Conservation (phyloP, 139 green algal genomes). For the Edaphochlamys debaryana region DNA sequence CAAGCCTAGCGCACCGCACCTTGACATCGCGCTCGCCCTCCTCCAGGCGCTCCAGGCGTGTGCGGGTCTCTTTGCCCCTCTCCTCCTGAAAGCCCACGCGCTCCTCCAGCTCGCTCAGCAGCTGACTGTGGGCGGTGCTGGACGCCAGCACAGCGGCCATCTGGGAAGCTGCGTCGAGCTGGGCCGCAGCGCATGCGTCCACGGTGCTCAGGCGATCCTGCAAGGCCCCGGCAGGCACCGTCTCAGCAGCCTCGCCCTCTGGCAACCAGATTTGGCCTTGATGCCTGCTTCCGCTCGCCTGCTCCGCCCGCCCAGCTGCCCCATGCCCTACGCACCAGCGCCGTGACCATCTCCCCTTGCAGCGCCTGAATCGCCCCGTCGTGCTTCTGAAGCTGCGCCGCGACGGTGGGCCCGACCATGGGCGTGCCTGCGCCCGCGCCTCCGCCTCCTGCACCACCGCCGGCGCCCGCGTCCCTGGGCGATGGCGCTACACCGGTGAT, state of each 20-base stretch:
- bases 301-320: neutral
- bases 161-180: neutral
- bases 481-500: too few relatives aligned
- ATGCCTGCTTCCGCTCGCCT: too few relatives aligned
- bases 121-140: neutral
- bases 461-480: too few relatives aligned
- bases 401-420: neutral
- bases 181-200: neutral
- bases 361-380: slow-evolving; percentile 13
- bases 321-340: slow-evolving; percentile 6
- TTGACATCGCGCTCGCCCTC: slow-evolving; percentile 27
- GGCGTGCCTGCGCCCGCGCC: neutral
- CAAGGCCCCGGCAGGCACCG: too few relatives aligned
- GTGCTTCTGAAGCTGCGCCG: slow-evolving; percentile 11
- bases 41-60: slow-evolving; percentile 29
- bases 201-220: slow-evolving; percentile 14
- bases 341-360: neutral
- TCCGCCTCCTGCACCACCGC: neutral
- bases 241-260: too few relatives aligned
- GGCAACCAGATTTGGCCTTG: too few relatives aligned
- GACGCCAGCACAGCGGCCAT: neutral
- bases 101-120: slow-evolving; percentile 26
- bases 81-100: slow-evolving; percentile 34
- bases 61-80: neutral
- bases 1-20: too few relatives aligned